phyloP scores from a whole-genome alignment of 169 alveolate species.

The Plasmodium knowlesi region DNA sequence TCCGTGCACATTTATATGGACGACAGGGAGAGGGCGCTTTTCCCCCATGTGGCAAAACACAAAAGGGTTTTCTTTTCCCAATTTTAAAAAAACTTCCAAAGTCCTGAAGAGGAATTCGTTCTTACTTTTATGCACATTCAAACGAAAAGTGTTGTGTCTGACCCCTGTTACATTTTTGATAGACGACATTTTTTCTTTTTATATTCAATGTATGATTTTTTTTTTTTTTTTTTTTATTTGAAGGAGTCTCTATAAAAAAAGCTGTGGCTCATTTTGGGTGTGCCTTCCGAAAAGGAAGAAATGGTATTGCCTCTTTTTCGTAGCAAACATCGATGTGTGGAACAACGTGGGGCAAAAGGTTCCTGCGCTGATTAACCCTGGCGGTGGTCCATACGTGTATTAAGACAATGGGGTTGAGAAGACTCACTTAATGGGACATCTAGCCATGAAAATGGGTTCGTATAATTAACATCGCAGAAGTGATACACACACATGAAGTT shows the following conservation, averaged over 20 bases:
- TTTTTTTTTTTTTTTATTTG: not conserved
- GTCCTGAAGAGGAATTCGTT: not conserved
- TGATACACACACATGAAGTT: not conserved
- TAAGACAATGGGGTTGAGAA: not conserved
- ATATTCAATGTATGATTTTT: not conserved
- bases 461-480: not conserved
- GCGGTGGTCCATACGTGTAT: not conserved
- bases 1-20: not conserved
- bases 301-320: not conserved
- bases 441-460: not conserved
- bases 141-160: conserved; percentile 69
- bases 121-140: conserved; percentile 69
- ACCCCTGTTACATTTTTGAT: conserved; percentile 50
- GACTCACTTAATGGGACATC: not conserved
- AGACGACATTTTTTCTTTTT: conserved; percentile 34
- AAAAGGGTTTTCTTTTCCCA: not conserved
- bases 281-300: not conserved
- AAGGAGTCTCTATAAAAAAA: not conserved
- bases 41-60: not conserved
- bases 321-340: not conserved
- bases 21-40: not conserved
- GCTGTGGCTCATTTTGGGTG: not conserved
- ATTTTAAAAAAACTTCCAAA: not conserved
- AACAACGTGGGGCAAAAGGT: not conserved
- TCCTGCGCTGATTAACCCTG: not conserved